Conservation (phyloP, 352 stramenopile genomes). For the Pythium sp. region DNA sequence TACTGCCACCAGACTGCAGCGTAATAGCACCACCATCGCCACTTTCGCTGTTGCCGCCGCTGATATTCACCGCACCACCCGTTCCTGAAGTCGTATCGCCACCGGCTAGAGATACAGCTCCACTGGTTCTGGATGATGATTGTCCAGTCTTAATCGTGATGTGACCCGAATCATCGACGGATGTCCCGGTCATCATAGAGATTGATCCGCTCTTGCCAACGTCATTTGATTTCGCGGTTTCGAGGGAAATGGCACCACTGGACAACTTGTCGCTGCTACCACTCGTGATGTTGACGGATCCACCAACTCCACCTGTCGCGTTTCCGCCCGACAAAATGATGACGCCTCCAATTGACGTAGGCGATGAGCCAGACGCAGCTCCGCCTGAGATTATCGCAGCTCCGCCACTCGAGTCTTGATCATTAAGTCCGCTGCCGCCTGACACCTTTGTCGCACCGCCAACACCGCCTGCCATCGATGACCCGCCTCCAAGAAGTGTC, state of each 20-base stretch:
- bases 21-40: constrained; percentile 17
- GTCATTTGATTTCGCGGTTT: constrained; percentile 1
- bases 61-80: constrained; percentile 33
- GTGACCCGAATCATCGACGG: not conserved
- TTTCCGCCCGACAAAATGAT: constrained; percentile 44
- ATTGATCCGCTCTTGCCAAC: constrained; percentile 5
- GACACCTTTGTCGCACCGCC: constrained; percentile 28
- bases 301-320: constrained; percentile 37
- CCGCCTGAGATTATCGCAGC: constrained; percentile 41
- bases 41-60: constrained; percentile 31
- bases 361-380: constrained; percentile 28
- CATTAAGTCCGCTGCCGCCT: constrained; percentile 26
- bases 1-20: constrained; percentile 15
- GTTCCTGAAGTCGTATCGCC: constrained; percentile 39
- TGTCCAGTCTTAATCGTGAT: constrained; percentile 35
- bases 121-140: constrained; percentile 30
- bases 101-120: constrained; percentile 43
- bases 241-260: constrained; percentile 30
- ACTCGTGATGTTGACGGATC: constrained; percentile 39
- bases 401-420: constrained; percentile 44
- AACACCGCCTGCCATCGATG: constrained; percentile 28
- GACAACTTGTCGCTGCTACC: constrained; percentile 33
- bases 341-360: constrained; percentile 35
- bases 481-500: constrained; percentile 28
- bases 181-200: constrained; percentile 5